A percentile compares a stretch with the other conserved stretches of the same genome.
These are phyloP conservation scores for Ophiostoma sp. DNA, from an alignment of 2,329 filamentous ascomycete genomes.

Conservation along the genomic window DNA sequence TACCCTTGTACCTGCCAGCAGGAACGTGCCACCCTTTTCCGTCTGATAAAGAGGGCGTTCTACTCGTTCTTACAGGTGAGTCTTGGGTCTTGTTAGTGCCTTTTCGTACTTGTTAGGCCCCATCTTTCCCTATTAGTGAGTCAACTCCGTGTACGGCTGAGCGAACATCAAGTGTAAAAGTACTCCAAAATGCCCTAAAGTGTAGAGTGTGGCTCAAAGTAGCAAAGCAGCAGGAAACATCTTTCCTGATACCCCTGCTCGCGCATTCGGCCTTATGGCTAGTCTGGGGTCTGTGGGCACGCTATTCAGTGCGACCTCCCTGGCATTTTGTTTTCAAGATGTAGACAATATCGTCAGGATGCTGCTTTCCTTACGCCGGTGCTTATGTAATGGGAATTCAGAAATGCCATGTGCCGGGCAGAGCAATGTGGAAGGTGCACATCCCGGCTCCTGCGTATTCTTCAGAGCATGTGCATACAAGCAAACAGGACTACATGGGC, in stretches of 20 bases:
- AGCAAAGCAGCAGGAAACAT: background rate
- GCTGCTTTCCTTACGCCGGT: background rate
- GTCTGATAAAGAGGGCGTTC: background rate
- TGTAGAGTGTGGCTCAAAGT: background rate
- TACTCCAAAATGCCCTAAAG: background rate
- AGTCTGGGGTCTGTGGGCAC: background rate
- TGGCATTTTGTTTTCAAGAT: background rate
- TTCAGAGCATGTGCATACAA: too few species aligned
- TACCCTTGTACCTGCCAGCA: background rate
- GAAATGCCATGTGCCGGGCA: background rate
- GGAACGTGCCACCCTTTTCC: constrained; percentile 9
- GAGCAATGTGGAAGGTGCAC: background rate
- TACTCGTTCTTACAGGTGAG: background rate
- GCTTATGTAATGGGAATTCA: background rate
- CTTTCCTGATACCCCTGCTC: constrained; percentile 2
- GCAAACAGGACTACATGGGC: background rate
- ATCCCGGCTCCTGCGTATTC: background rate
- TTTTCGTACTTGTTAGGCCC: background rate
- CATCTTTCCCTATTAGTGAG: constrained; percentile 1
- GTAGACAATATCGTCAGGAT: background rate
- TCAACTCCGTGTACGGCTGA: constrained; percentile 16
- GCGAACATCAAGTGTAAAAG: background rate
- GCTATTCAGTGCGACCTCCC: background rate
- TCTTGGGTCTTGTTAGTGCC: background rate
- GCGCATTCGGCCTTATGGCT: constrained; percentile 11